Percentiles rank a stretch among this genome's conserved stretches.
Conservation (phyloP, 2,329 filamentous ascomycete species). For the Neurospora crassa region DNA sequence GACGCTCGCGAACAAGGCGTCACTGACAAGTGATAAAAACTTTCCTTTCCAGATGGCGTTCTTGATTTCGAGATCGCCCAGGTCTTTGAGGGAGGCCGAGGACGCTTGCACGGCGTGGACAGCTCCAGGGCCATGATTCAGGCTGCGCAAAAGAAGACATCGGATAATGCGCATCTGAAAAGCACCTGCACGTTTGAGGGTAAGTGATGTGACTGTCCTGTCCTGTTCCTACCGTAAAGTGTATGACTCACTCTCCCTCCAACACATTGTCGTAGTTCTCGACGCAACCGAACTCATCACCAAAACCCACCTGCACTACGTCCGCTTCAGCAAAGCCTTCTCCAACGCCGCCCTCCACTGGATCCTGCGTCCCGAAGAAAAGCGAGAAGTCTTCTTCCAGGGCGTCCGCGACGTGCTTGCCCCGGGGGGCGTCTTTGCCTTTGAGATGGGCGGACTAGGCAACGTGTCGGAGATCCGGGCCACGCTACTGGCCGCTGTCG, state of each 20-base stretch:
- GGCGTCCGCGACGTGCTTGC: constrained; percentile 42
- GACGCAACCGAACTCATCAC: constrained; percentile 34
- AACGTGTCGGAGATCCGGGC: constrained; percentile 56
- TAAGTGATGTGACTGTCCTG: constrained; percentile 13
- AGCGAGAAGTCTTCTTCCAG: constrained; percentile 41
- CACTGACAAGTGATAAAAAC: constrained; percentile 3
- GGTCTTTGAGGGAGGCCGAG: constrained; percentile 33
- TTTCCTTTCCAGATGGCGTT: constrained; percentile 39
- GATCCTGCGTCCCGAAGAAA: constrained; percentile 42
- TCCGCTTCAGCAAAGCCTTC: constrained; percentile 45
- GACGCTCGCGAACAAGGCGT: neutral
- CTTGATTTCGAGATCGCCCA: constrained; percentile 45
- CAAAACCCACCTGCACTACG: constrained; percentile 26
- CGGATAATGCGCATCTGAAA: constrained; percentile 22
- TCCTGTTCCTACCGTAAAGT: neutral
- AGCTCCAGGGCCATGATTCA: constrained; percentile 49
- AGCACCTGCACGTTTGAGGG: constrained; percentile 35
- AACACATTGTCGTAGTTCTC: constrained; percentile 26
- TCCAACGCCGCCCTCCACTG: constrained; percentile 60
- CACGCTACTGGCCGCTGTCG: constrained; percentile 44
- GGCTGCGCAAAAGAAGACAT: constrained; percentile 34
- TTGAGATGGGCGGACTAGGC: constrained; percentile 64
- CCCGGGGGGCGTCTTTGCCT: constrained; percentile 48
- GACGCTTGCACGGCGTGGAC: constrained; percentile 47
- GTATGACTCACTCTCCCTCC: neutral